phyloP scores from a whole-genome alignment of 768 basidiomycete genomes.

The Mycena floridula region DNA sequence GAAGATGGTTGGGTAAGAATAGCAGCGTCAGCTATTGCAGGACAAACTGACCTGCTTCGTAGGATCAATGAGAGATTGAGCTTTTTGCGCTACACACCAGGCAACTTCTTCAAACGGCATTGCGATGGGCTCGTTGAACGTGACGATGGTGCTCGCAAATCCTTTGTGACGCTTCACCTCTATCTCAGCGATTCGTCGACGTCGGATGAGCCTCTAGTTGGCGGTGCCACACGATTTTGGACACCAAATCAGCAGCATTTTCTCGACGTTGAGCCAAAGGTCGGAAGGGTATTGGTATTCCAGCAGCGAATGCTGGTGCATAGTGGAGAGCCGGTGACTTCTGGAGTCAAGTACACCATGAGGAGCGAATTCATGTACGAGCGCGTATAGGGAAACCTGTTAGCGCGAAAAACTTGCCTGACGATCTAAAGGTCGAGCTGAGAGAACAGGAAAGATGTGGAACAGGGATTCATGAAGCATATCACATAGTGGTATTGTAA shows the following conservation, averaged over 20 bases:
- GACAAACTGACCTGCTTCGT: background rate
- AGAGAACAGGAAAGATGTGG: too few species aligned
- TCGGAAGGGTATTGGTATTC: conserved; percentile 34
- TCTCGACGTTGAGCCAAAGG: conserved; percentile 36
- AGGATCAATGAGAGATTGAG: conserved; percentile 38
- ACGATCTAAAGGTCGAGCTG: too few species aligned
- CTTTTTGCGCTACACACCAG: conserved; percentile 37
- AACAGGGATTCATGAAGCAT: too few species aligned
- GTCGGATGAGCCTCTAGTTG: conserved; percentile 16
- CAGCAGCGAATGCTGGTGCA: conserved; percentile 30
- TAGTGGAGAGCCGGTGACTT: conserved; percentile 1
- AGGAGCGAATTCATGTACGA: conserved; percentile 5
- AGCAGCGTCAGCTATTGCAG: background rate
- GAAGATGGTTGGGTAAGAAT: background rate
- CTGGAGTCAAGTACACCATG: conserved; percentile 7
- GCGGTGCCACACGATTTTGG: conserved; percentile 36
- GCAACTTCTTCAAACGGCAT: conserved; percentile 33
- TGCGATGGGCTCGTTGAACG: conserved; percentile 31
- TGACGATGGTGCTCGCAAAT: conserved; percentile 29
- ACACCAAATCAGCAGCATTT: conserved; percentile 21
- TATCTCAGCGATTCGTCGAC: conserved; percentile 29
- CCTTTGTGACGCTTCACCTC: conserved; percentile 36
- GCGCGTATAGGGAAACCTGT: too few species aligned
- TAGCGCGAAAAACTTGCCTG: too few species aligned
- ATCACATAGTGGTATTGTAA: too few species aligned